Percentiles rank a stretch among this genome's conserved stretches.
Evolutionary conservation across 1,139 yeast genomes (phyloP).

Genomic region (Kluyveromyces marxianus): DNA sequence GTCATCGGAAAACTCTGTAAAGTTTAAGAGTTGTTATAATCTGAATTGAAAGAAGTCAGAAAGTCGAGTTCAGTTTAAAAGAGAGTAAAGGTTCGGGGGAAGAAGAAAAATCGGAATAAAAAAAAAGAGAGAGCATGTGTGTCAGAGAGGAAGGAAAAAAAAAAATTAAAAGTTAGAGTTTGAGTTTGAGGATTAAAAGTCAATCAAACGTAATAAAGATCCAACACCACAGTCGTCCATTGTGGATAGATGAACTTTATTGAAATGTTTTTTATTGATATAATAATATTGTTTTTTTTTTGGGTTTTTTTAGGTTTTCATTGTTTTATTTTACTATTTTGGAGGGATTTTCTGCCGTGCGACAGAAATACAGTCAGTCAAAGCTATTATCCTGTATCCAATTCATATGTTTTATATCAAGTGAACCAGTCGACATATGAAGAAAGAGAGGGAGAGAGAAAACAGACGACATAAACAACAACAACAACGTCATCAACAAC

Average conservation of each 20-base stretch:
- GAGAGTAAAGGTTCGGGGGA: not conserved
- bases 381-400: not conserved
- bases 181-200: too few relatives aligned
- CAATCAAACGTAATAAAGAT: too few relatives aligned
- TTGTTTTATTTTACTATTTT: not conserved
- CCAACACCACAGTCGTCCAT: too few relatives aligned
- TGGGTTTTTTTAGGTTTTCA: too few relatives aligned
- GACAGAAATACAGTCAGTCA: too few relatives aligned
- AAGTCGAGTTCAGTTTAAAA: not conserved
- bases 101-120: not conserved
- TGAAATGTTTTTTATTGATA: too few relatives aligned
- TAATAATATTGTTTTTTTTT: too few relatives aligned
- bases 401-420: not conserved
- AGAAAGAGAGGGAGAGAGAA: not conserved
- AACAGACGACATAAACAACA: not conserved
- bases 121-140: not conserved
- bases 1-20: too few relatives aligned
- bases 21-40: too few relatives aligned
- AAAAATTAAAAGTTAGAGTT: too few relatives aligned
- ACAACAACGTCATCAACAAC: not conserved
- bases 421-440: constrained; percentile 1
- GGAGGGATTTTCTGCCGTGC: too few relatives aligned
- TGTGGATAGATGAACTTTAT: too few relatives aligned
- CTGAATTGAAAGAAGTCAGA: not conserved
- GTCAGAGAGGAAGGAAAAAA: not conserved